A percentile compares a stretch with the other conserved stretches of the same genome.
These are phyloP conservation scores for Penicillium sp. DNA, from an alignment of 2,329 filamentous ascomycete species.

Conservation along the genomic window DNA sequence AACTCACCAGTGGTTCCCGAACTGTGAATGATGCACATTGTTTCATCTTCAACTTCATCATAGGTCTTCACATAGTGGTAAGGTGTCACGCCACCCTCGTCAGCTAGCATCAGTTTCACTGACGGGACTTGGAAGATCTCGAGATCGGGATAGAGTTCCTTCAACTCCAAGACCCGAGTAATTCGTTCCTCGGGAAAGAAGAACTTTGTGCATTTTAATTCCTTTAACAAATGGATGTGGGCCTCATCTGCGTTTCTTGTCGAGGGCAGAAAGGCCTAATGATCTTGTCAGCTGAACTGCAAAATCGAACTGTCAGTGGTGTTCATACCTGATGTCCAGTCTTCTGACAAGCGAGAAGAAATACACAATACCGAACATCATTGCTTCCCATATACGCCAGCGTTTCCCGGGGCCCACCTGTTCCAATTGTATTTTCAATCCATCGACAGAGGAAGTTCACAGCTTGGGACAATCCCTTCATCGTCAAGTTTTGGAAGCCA, in stretches of 20 bases:
- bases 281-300: not conserved
- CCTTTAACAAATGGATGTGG: conserved; percentile 15
- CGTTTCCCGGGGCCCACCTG: conserved; percentile 5
- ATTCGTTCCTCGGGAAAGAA: conserved; percentile 29
- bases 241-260: conserved; percentile 24
- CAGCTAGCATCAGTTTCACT: conserved; percentile 9
- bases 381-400: conserved; percentile 27
- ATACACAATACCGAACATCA: conserved; percentile 24
- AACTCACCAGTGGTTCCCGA: conserved; percentile 39
- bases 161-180: conserved; percentile 42
- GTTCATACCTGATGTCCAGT: conserved; percentile 21
- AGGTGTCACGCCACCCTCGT: conserved; percentile 1
- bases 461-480: conserved; percentile 15
- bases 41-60: conserved; percentile 26
- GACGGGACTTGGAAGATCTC: conserved; percentile 9
- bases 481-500: conserved; percentile 19
- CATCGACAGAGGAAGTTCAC: conserved; percentile 24
- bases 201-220: conserved; percentile 18
- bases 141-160: conserved; percentile 9
- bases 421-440: conserved; percentile 20
- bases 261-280: conserved; percentile 20
- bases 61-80: conserved; percentile 23
- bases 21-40: conserved; percentile 34
- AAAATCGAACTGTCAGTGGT: not conserved
- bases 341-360: conserved; percentile 27